Conservation (phyloP, 2,329 filamentous ascomycete genomes). For the Monosporascus sp. region DNA sequence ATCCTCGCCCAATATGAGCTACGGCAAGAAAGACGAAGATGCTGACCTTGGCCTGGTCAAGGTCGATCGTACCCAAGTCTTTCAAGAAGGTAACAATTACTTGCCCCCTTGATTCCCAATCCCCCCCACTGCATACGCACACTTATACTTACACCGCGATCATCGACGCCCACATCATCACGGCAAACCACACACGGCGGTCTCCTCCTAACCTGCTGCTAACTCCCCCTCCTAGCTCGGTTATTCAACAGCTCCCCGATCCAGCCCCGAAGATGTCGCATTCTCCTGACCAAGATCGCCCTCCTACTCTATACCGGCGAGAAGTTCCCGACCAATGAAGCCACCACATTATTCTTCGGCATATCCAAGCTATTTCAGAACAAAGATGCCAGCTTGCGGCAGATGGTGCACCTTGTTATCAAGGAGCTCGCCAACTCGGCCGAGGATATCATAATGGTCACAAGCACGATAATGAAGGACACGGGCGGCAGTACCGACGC, state of each 20-base stretch:
- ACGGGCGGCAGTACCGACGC: slow-evolving; percentile 92
- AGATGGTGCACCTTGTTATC: slow-evolving; percentile 98
- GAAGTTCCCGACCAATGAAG: slow-evolving; percentile 94
- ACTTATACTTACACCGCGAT: background rate
- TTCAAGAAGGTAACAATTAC: slow-evolving; percentile 79
- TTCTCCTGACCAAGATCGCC: slow-evolving; percentile 94
- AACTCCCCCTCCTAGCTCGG: slow-evolving; percentile 56
- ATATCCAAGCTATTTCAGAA: slow-evolving; percentile 99
- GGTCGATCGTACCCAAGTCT: slow-evolving; percentile 95
- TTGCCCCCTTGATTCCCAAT: slow-evolving; percentile 9
- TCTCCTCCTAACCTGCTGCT: slow-evolving; percentile 32
- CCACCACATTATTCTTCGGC: slow-evolving; percentile 95
- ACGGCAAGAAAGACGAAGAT: slow-evolving; percentile 99
- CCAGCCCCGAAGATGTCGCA: slow-evolving; percentile 93
- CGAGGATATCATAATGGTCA: slow-evolving; percentile 99
- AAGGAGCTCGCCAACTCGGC: slow-evolving; percentile 95
- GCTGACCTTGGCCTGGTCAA: slow-evolving; percentile 89
- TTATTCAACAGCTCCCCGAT: slow-evolving; percentile 97
- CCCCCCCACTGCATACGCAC: background rate
- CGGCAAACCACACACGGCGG: slow-evolving; percentile 1
- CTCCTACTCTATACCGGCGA: slow-evolving; percentile 95
- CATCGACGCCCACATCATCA: slow-evolving; percentile 4
- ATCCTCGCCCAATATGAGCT: slow-evolving; percentile 67
- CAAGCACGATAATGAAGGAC: slow-evolving; percentile 99
- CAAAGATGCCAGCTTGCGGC: slow-evolving; percentile 93